A percentile compares a stretch with the other conserved stretches of the same genome.
Evolutionary conservation across 1,139 yeast species (phyloP).

Genomic region (Blastobotrys proliferans): DNA sequence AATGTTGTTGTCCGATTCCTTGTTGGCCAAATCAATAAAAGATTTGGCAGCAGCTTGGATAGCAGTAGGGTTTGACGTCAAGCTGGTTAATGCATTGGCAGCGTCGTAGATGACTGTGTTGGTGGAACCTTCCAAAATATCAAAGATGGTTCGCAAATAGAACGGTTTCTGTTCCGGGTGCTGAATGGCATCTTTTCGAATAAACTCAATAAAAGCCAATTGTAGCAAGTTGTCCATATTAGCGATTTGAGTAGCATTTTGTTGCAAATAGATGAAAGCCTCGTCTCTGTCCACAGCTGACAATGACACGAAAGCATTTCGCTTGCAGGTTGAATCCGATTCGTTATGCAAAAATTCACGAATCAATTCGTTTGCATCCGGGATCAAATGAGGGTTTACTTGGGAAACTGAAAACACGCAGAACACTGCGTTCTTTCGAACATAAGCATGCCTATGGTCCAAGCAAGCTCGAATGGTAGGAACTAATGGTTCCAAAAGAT

Average conservation of each 20-base stretch:
- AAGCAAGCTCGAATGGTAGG: slow-evolving; percentile 89
- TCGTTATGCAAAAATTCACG: slow-evolving; percentile 72
- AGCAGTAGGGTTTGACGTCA: slow-evolving; percentile 65
- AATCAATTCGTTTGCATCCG: slow-evolving; percentile 89
- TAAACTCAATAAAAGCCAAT: slow-evolving; percentile 85
- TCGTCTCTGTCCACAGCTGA: slow-evolving; percentile 79
- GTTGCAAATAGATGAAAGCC: slow-evolving; percentile 78
- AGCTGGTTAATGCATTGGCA: slow-evolving; percentile 73
- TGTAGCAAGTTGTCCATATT: slow-evolving; percentile 82
- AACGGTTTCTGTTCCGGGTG: slow-evolving; percentile 63
- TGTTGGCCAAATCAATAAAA: slow-evolving; percentile 82
- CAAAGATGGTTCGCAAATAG: slow-evolving; percentile 69
- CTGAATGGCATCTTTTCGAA: slow-evolving; percentile 70
- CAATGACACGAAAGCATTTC: slow-evolving; percentile 91
- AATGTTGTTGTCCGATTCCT: slow-evolving; percentile 90
- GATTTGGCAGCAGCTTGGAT: slow-evolving; percentile 77
- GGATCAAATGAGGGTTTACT: slow-evolving; percentile 73
- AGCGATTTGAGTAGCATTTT: slow-evolving; percentile 57
- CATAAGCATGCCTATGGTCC: slow-evolving; percentile 96
- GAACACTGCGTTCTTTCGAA: slow-evolving; percentile 93
- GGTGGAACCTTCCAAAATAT: slow-evolving; percentile 65
- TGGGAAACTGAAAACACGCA: slow-evolving; percentile 80
- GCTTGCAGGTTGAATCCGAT: slow-evolving; percentile 88
- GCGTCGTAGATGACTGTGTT: slow-evolving; percentile 89
- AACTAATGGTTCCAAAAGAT: slow-evolving; percentile 88